Conservation (phyloP, 129 eudicot species). For the Centrapalus pauciflorus region DNA sequence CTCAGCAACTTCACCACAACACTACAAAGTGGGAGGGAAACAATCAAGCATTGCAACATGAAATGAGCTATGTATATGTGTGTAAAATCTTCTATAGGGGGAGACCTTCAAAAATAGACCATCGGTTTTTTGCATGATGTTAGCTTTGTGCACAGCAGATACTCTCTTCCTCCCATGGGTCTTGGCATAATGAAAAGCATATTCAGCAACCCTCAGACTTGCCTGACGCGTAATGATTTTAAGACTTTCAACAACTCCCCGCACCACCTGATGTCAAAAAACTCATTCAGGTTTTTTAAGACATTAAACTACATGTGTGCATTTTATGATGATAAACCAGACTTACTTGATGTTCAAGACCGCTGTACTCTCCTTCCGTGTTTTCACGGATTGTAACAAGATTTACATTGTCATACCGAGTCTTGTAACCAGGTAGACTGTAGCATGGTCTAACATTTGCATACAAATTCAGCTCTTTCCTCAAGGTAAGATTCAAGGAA, state of each 20-base stretch:
- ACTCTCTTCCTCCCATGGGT: conserved; percentile 88
- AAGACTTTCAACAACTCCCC: conserved; percentile 98
- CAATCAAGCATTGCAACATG: conserved; percentile 16
- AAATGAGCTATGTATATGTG: background rate
- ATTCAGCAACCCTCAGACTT: conserved; percentile 95
- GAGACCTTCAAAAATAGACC: conserved; percentile 91
- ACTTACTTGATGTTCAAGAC: conserved; percentile 96
- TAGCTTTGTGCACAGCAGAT: conserved; percentile 99
- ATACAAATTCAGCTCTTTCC: conserved; percentile 87
- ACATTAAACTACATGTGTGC: background rate
- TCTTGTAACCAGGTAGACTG: conserved; percentile 96
- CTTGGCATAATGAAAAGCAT: conserved; percentile 93
- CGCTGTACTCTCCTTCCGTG: conserved; percentile 98
- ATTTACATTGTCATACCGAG: conserved; percentile 88
- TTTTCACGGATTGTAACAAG: conserved; percentile 94
- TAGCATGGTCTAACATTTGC: conserved; percentile 99
- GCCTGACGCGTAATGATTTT: conserved; percentile 97
- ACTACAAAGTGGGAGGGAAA: conserved; percentile 35
- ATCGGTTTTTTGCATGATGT: conserved; percentile 97
- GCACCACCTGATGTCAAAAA: conserved; percentile 62
- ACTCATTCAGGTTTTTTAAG: background rate
- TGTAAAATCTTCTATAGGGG: background rate
- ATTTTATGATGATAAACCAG: background rate
- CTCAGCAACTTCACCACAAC: conserved; percentile 98
- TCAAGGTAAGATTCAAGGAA: conserved; percentile 88